A percentile compares a stretch with the other conserved stretches of the same genome.
phyloP scores from a whole-genome alignment of 352 stramenopile genomes.

The Phytophthora tubulina region DNA sequence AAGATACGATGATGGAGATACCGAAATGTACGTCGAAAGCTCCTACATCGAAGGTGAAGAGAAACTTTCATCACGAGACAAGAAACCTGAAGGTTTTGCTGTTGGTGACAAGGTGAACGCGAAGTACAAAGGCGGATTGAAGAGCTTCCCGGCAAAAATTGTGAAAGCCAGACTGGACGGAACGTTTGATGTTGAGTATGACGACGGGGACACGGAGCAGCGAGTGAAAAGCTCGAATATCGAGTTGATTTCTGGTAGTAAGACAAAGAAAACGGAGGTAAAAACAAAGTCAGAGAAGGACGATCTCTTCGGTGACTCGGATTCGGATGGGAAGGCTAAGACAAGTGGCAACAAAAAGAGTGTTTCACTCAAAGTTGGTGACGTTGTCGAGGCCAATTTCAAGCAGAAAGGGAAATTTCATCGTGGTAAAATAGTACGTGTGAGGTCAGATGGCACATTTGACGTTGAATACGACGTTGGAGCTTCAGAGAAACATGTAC shows the following conservation, averaged over 20 bases:
- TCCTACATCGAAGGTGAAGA: slow-evolving; percentile 32
- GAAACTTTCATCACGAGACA: slow-evolving; percentile 6
- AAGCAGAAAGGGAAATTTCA: slow-evolving; percentile 52
- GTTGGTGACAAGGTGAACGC: slow-evolving; percentile 57
- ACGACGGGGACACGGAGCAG: slow-evolving; percentile 58
- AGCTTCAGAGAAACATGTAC: slow-evolving; percentile 38
- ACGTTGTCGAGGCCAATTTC: slow-evolving; percentile 48
- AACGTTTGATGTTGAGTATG: slow-evolving; percentile 75
- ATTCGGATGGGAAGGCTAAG: slow-evolving; percentile 30
- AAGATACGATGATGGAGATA: slow-evolving; percentile 68
- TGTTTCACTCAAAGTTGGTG: slow-evolving; percentile 31
- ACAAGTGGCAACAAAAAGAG: slow-evolving; percentile 3
- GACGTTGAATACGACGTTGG: slow-evolving; percentile 54
- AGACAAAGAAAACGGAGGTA: slow-evolving; percentile 23
- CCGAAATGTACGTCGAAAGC: slow-evolving; percentile 45
- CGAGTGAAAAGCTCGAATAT: slow-evolving; percentile 37
- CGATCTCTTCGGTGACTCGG: slow-evolving; percentile 42
- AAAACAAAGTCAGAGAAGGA: slow-evolving; percentile 31
- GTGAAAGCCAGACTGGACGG: slow-evolving; percentile 50
- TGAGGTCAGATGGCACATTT: slow-evolving; percentile 38
- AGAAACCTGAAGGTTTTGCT: slow-evolving; percentile 21
- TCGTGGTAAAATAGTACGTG: slow-evolving; percentile 38
- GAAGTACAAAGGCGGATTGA: slow-evolving; percentile 47
- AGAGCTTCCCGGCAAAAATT: slow-evolving; percentile 61
- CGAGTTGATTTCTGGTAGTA: slow-evolving; percentile 8